Evolutionary conservation across 2,329 filamentous ascomycete species (phyloP).

Genomic region (Chrysosporium keratinophilum): DNA sequence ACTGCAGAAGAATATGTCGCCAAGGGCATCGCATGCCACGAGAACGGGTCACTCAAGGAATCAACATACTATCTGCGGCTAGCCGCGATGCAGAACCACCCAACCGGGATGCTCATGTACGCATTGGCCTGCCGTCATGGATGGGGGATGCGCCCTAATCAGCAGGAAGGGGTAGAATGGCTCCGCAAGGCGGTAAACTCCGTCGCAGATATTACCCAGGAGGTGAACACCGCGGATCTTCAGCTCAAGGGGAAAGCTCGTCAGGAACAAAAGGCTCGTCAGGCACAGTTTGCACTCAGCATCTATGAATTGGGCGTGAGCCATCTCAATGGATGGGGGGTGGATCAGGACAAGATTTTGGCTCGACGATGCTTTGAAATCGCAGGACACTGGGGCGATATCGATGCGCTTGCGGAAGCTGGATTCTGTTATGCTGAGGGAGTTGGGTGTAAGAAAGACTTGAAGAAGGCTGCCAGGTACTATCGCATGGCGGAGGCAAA

Average conservation of each 20-base stretch:
- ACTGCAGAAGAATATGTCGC: constrained; percentile 72
- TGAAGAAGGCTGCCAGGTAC: constrained; percentile 85
- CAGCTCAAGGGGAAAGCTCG: constrained; percentile 48
- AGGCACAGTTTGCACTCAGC: constrained; percentile 86
- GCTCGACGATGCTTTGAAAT: constrained; percentile 93
- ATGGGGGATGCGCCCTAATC: constrained; percentile 94
- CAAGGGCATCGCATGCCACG: constrained; percentile 82
- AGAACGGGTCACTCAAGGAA: constrained; percentile 76
- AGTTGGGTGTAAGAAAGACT: constrained; percentile 85
- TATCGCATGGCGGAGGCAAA: constrained; percentile 85
- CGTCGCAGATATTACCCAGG: constrained; percentile 69
- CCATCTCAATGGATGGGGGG: constrained; percentile 97
- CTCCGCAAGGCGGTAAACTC: constrained; percentile 80
- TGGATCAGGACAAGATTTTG: constrained; percentile 78
- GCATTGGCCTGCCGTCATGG: constrained; percentile 90
- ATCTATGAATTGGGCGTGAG: constrained; percentile 95
- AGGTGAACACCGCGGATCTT: constrained; percentile 49
- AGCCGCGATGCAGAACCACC: constrained; percentile 72
- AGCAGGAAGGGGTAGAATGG: constrained; percentile 83
- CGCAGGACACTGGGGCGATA: constrained; percentile 88
- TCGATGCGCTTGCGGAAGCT: constrained; percentile 84
- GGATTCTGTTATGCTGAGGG: constrained; percentile 95
- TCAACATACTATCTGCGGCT: constrained; percentile 92
- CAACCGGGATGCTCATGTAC: constrained; percentile 92
- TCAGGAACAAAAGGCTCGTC: constrained; percentile 66